A percentile compares a stretch with the other conserved stretches of the same genome.
Conservation (phyloP, 306 rosid species). For the Astragalus glycyphyllos region DNA sequence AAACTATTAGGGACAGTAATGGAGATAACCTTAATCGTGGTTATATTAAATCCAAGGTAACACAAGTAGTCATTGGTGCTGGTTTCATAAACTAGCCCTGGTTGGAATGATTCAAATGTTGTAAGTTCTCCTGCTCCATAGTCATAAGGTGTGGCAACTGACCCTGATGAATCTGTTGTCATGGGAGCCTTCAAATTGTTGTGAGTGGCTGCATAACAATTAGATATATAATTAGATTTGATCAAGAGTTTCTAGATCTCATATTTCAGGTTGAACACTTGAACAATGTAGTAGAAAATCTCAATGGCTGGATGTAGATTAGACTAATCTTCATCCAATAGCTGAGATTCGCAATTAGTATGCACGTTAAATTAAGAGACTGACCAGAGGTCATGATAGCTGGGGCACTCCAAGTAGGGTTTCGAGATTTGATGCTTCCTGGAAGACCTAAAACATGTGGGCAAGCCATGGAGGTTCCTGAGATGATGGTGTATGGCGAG, state of each 20-base stretch:
- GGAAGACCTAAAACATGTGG: conserved; percentile 85
- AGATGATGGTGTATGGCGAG: conserved; percentile 53
- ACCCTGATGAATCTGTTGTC: conserved; percentile 56
- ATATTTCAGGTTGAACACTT: too few relatives aligned
- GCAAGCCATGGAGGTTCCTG: conserved; percentile 90
- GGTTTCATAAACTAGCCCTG: conserved; percentile 87
- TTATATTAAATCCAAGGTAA: conserved; percentile 46
- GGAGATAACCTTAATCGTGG: conserved; percentile 56
- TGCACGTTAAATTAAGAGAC: neutral
- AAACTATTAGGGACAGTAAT: conserved; percentile 52
- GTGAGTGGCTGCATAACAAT: conserved; percentile 59
- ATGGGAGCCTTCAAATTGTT: conserved; percentile 65
- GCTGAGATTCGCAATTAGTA: too few relatives aligned
- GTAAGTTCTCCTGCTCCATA: conserved; percentile 84
- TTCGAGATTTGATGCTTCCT: conserved; percentile 56
- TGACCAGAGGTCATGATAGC: conserved; percentile 94
- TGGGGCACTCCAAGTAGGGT: conserved; percentile 77
- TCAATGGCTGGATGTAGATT: too few relatives aligned
- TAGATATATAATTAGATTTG: neutral
- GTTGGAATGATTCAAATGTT: conserved; percentile 54
- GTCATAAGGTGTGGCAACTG: conserved; percentile 70
- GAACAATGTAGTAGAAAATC: too few relatives aligned
- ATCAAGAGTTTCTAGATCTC: neutral
- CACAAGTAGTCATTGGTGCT: conserved; percentile 66
- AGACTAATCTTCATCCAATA: too few relatives aligned